phyloP scores from a whole-genome alignment of 2,329 filamentous ascomycete species.

The Talaromyces sp. region DNA sequence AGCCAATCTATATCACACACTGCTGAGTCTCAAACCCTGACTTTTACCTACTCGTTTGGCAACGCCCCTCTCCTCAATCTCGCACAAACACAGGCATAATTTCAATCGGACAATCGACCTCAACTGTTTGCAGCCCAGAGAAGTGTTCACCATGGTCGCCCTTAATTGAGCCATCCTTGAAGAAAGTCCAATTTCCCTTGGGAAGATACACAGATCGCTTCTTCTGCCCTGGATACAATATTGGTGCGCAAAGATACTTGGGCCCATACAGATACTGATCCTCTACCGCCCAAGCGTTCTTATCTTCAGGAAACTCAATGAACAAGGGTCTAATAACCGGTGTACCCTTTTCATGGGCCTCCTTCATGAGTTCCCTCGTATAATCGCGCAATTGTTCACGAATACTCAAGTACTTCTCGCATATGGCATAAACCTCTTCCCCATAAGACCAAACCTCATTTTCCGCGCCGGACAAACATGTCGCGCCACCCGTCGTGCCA shows the following conservation, averaged over 20 bases:
- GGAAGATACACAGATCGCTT: conserved; percentile 55
- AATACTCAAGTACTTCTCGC: conserved; percentile 57
- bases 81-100: conserved; percentile 48
- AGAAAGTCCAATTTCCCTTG: conserved; percentile 45
- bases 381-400: conserved; percentile 59
- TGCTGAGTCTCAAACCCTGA: background rate
- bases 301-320: conserved; percentile 60
- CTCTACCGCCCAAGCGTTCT: conserved; percentile 54
- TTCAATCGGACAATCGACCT: conserved; percentile 45
- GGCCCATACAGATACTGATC: conserved; percentile 63
- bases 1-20: background rate
- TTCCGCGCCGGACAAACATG: conserved; percentile 47
- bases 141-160: conserved; percentile 6
- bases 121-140: conserved; percentile 41
- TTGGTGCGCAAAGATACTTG: conserved; percentile 58
- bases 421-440: conserved; percentile 58
- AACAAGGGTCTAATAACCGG: conserved; percentile 63
- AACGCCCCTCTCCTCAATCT: background rate
- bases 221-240: conserved; percentile 50
- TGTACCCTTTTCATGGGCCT: conserved; percentile 58
- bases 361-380: conserved; percentile 56
- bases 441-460: conserved; percentile 69
- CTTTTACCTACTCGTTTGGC: background rate
- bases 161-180: conserved; percentile 13
- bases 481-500: conserved; percentile 36